Conservation (phyloP, 305 asterid genomes). For the Lippia alba region DNA sequence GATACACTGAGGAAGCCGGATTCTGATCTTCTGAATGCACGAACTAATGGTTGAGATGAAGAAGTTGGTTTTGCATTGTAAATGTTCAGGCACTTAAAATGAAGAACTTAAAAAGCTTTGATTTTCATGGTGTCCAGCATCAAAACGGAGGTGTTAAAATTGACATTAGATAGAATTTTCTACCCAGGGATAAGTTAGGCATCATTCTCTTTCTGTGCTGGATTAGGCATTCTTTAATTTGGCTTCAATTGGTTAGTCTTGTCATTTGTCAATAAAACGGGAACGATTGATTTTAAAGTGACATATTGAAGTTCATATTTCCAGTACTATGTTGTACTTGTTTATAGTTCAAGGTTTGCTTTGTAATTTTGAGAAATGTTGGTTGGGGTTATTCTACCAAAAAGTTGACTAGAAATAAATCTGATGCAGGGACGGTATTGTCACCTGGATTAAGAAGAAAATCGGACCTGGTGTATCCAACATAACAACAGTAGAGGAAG, state of each 20-base stretch:
- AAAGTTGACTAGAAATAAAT: conserved; percentile 20
- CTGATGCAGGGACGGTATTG: conserved; percentile 69
- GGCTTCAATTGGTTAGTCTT: conserved; percentile 11
- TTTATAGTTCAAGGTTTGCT: conserved; percentile 9
- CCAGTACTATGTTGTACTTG: conserved; percentile 24
- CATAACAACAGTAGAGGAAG: conserved; percentile 76
- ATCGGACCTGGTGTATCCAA: conserved; percentile 80
- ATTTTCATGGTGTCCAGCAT: conserved; percentile 10
- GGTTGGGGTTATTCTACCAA: conserved; percentile 16
- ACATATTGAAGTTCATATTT: conserved; percentile 3
- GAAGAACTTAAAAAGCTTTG: conserved; percentile 9
- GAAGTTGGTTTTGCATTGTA: not conserved
- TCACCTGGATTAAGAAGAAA: conserved; percentile 92
- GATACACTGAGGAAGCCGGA: not conserved
- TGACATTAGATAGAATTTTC: not conserved
- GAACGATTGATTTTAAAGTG: conserved; percentile 11
- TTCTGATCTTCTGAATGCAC: conserved; percentile 6
- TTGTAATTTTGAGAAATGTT: conserved; percentile 12
- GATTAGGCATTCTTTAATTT: not conserved
- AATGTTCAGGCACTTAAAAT: not conserved
- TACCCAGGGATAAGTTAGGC: not conserved
- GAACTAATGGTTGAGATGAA: conserved; percentile 13
- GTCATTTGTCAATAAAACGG: not conserved
- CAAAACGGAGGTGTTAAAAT: not conserved
- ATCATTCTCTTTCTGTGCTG: not conserved